A percentile compares a stretch with the other conserved stretches of the same genome.
Evolutionary conservation across 2,329 filamentous ascomycete species (phyloP).

Genomic region (Botrytis pseudocinerea): DNA sequence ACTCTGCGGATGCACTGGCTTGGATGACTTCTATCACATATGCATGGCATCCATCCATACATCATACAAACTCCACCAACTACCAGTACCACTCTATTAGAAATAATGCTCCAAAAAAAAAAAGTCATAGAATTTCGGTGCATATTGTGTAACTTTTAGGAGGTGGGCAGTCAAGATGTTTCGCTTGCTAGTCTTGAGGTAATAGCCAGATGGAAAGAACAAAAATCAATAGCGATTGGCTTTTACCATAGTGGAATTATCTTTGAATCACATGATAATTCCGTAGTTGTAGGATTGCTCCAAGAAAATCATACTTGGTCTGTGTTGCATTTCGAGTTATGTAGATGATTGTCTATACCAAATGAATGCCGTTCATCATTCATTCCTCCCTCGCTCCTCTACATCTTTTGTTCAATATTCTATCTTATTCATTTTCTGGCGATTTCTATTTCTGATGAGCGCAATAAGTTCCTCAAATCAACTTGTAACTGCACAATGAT

Average conservation of each 20-base stretch:
- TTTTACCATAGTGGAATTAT: neutral
- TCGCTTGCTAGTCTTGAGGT: neutral
- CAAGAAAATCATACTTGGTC: neutral
- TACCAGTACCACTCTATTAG: neutral
- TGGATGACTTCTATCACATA: neutral
- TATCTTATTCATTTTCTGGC: neutral
- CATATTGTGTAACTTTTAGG: neutral
- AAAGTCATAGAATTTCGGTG: neutral
- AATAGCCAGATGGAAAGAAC: neutral
- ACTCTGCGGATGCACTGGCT: neutral
- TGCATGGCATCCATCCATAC: neutral
- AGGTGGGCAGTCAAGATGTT: neutral
- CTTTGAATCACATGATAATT: neutral
- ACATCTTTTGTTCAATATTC: neutral
- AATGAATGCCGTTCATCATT: neutral
- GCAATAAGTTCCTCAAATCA: neutral
- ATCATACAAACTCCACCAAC: neutral
- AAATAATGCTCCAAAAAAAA: neutral
- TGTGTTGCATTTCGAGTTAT: neutral
- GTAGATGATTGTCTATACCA: neutral
- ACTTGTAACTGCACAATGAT: neutral
- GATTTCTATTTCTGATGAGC: neutral
- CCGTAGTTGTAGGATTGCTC: neutral
- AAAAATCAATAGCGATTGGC: neutral
- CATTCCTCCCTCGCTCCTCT: neutral